phyloP scores from a whole-genome alignment of 148 eudicot species.

The Chenopodium berlandieri region DNA sequence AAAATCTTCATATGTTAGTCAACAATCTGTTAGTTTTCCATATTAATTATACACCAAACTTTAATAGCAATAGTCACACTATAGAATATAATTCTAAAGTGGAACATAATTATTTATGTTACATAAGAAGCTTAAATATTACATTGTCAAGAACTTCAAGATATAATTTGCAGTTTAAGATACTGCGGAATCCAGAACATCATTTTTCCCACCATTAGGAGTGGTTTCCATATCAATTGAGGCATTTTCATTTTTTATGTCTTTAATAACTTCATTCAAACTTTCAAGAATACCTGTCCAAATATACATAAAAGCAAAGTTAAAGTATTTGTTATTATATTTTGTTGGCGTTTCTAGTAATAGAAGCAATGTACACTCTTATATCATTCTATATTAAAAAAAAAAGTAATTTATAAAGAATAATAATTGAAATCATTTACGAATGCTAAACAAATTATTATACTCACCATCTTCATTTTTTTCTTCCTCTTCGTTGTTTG shows the following conservation, averaged over 20 bases:
- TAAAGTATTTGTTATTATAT: not conserved
- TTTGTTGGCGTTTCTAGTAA: too few species aligned
- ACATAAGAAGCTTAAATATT: not conserved
- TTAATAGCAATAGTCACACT: not conserved
- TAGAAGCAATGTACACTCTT: not conserved
- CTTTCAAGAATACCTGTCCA: not conserved
- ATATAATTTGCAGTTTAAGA: not conserved
- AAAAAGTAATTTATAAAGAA: too few species aligned
- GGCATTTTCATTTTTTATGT: not conserved
- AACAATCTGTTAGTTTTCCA: not conserved
- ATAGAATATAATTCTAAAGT: too few species aligned
- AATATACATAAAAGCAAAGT: too few species aligned
- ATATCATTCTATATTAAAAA: too few species aligned
- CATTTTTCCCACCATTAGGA: not conserved
- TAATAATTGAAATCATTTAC: too few species aligned
- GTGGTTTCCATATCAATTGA: not conserved
- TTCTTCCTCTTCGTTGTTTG: not conserved
- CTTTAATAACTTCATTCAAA: not conserved
- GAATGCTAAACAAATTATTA: not conserved
- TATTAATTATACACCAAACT: not conserved
- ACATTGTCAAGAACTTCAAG: not conserved
- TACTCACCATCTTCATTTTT: not conserved
- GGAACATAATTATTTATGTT: not conserved
- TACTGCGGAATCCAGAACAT: not conserved
- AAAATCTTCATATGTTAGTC: not conserved